Base-by-base conservation (phyloP, 352 stramenopile species). In the Phytophthora pluvialis region DNA sequence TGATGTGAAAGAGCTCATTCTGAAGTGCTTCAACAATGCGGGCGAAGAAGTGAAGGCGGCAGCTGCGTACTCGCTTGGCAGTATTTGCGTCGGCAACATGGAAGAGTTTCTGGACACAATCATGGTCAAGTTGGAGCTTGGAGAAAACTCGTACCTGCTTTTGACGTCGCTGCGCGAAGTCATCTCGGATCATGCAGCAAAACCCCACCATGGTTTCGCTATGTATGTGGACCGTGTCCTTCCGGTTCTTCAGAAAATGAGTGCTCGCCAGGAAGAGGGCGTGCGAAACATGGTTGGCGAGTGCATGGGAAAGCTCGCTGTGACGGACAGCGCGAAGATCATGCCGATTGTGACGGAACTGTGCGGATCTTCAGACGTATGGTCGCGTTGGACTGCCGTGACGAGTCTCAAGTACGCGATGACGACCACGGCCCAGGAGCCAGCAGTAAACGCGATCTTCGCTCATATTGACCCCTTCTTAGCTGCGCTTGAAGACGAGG, bases 211-310 rank as follows among this genome's bases (percentile, higher is more conserved):
- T 43, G 87, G 81, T 16, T 87, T 93, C 31, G 78, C 81, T 9
- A 68, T 84, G 28, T 93, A 95, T 48, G 75, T 97, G 28, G 78
- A 90, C 28, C 81, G 80, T 58, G 93, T 99, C 40, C 70, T 99
- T 21, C 93, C 92, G n/a, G 92, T 98, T 51, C 78, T 99, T 13
- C 83, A 97, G 49, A 90, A 86, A 18, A 90, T 99, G 67, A 98
- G 89, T 58, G 78, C 91, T 28, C 92, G 89, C 59, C 77, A 97
- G 26, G 96, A 99, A 76, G 97, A 99, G 80, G 93, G 95, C 16
- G 92, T 99, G 43, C 88, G 97, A 35, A 98, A 98, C 51, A 99
- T 99, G 91, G 97, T 99, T 18, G 96, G 97, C 5, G 97, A 99
- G 76, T 99, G 97, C 73, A 69, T 99, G 16, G 97, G 97, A 49